Percentiles rank a stretch among this genome's conserved stretches.
Conservation (phyloP, 2,329 filamentous ascomycete genomes). For the Dothistroma pini region DNA sequence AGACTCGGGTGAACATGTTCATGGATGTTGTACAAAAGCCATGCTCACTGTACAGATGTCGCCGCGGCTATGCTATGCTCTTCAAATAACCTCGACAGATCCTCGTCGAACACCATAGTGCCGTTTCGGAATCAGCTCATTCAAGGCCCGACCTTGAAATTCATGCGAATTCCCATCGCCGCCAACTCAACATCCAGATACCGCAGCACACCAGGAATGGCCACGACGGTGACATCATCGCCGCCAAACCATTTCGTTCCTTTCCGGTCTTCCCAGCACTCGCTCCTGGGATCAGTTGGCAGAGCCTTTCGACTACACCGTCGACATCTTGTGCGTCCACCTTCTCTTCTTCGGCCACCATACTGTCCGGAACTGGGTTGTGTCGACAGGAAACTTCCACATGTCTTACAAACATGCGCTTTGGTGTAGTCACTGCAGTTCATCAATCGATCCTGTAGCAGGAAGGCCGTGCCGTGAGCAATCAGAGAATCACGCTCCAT, state of each 20-base stretch:
- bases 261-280: conserved; percentile 83
- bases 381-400: conserved; percentile 86
- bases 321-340: conserved; percentile 34
- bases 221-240: conserved; percentile 84
- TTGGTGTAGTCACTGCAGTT: conserved; percentile 94
- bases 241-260: conserved; percentile 83
- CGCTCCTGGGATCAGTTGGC: conserved; percentile 44
- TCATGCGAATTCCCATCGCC: conserved; percentile 94
- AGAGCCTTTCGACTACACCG: conserved; percentile 34
- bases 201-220: conserved; percentile 86
- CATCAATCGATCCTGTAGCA: conserved; percentile 91
- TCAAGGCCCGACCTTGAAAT: conserved; percentile 69
- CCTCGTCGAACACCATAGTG: background rate
- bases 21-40: too few relatives aligned
- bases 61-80: background rate
- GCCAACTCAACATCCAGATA: conserved; percentile 93
- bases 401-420: conserved; percentile 83
- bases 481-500: conserved; percentile 97
- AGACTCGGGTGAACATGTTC: too few relatives aligned
- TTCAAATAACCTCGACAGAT: background rate
- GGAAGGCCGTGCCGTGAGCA: conserved; percentile 90
- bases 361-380: conserved; percentile 65
- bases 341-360: conserved; percentile 26
- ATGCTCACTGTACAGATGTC: background rate
- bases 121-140: background rate